Base-by-base conservation (phyloP, 768 basidiomycete species). In the Lactarius trivialis region DNA sequence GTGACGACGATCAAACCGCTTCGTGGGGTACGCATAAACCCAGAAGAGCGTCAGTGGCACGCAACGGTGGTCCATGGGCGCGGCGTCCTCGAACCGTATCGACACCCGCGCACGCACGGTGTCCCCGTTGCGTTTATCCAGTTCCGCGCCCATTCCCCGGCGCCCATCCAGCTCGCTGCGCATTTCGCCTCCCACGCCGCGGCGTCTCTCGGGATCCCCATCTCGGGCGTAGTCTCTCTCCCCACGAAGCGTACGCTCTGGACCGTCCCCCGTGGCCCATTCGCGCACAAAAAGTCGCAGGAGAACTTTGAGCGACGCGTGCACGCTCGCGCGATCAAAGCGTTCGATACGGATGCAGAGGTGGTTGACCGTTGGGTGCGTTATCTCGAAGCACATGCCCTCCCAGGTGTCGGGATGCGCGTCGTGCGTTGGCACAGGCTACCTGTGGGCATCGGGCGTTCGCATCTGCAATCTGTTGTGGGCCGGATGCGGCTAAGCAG, bases 271-370 rank as follows among this genome's bases (percentile, higher is more conserved):
- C 83, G 87, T 37, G 82, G 84, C 4, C 95, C 96, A 11, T 98
- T 98, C 71, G 86, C 83, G 6, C 88, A 95, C 73, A 98, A 98
- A 71, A 97, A 96, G 75, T 77, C 82, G 19, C 94, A 98, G 74
- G 94, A 98, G 77, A 98, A 98, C 75, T 98, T 96, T 72, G 88
- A 93, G 72, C 78, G 91, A 30, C 82, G 78, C 68, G 85, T 87
- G 57, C 89, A 95, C 71, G 91, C 89, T 70, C 82, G 95, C 12
- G 82, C 82, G 41, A 84, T 98, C 75, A 95, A 93, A 74, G 90
- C 93, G 0, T 98, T 83, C 81, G 96, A 98, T 73, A 84, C 93
- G 19, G 81, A 94, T 69, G 76, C 82, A 3, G 84, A 86, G 67
- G 85, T 92, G 6, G 79, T 98, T 12, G 82, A 88, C 32, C 78